Evolutionary conservation across 805 yeast species (phyloP), one percentile per base, ranked within the genome.

Genomic region (Pichia pseudocactophila): DNA sequence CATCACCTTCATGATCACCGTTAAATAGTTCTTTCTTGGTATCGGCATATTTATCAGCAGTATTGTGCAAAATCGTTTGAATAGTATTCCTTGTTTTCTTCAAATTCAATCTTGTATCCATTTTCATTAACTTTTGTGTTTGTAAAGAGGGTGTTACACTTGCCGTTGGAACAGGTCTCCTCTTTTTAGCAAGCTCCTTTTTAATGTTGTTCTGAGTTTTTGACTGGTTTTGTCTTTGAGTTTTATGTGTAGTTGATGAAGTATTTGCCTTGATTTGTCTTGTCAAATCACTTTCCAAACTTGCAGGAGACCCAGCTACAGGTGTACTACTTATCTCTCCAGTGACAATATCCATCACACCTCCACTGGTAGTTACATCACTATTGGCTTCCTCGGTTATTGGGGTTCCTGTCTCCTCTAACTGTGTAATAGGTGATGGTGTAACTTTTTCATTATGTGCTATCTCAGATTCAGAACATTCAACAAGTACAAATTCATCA

Each of bases 401-500:
- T 28, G 15, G 15, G 6, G 31, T 10, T 7, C 15, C 13, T 28
- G 13, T n/a, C 13, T n/a, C 35, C 8, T 16, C 35, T 19, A 12
- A 11, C 16, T 32, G 22, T 5, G 12, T 39, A 13, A 62, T 47
- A 30, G 61, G 66, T 7, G 76, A 62, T 3, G 89, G 87, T 0
- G 84, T 72, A 6, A 61, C 61, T 1, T 43, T 49, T 42, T 74
- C 78, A 55, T 82, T 80, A 22, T 52, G 53, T n/a, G 55, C 41
- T 30, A 62, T 62, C 44, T 78, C 77, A 3, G 57, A 68, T n/a
- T 68, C 71, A 2, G 64, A 51, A 2, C 83, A 85, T 47, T 60
- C 65, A 40, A 87, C 80, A 11, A 92, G 57, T 0, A 94, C 95
- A 43, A 92, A 74, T 50, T 87, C 96, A 50, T 80, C 85, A 42